These are phyloP conservation scores for Trichoderma reesei DNA, from an alignment of 495 filamentous ascomycete genomes.

Conservation along the genomic window DNA sequence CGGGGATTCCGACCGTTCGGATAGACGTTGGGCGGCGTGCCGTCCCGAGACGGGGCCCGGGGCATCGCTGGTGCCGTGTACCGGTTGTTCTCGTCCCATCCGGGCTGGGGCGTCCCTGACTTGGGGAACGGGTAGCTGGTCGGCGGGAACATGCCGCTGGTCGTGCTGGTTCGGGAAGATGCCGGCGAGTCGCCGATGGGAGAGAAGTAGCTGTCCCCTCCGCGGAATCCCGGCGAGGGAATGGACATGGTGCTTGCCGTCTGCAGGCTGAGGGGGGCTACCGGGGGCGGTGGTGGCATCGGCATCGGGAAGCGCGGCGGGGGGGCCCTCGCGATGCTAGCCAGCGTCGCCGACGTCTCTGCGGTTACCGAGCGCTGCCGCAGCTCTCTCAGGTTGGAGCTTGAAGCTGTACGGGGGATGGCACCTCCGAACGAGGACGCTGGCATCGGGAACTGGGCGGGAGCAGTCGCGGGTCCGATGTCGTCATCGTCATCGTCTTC, in stretches of 20 bases:
- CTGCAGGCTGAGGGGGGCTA: constrained; percentile 55
- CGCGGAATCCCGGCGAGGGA: constrained; percentile 38
- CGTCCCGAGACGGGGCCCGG: constrained; percentile 69
- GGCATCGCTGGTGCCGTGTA: constrained; percentile 83
- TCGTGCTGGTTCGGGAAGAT: constrained; percentile 66
- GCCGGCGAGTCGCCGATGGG: constrained; percentile 74
- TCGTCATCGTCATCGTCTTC: constrained; percentile 69
- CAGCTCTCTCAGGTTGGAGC: constrained; percentile 54
- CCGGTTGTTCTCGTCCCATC: constrained; percentile 60
- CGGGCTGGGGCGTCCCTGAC: constrained; percentile 50
- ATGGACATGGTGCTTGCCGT: constrained; percentile 48
- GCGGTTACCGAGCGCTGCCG: constrained; percentile 70
- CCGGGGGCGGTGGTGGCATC: constrained; percentile 26
- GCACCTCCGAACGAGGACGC: constrained; percentile 22
- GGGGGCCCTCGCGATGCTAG: constrained; percentile 40
- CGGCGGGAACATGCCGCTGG: constrained; percentile 50
- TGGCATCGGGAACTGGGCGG: constrained; percentile 10
- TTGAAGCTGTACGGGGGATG: constrained; percentile 71
- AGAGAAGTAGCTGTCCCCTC: constrained; percentile 79
- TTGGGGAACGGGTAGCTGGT: constrained; percentile 67
- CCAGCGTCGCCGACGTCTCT: constrained; percentile 50
- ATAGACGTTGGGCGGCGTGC: constrained; percentile 50
- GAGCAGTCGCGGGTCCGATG: constrained; percentile 8
- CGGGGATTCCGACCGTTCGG: constrained; percentile 58
- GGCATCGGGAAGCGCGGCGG: constrained; percentile 60